Conservation (phyloP, 2,329 filamentous ascomycete species). For the Xylaria multiplex region DNA sequence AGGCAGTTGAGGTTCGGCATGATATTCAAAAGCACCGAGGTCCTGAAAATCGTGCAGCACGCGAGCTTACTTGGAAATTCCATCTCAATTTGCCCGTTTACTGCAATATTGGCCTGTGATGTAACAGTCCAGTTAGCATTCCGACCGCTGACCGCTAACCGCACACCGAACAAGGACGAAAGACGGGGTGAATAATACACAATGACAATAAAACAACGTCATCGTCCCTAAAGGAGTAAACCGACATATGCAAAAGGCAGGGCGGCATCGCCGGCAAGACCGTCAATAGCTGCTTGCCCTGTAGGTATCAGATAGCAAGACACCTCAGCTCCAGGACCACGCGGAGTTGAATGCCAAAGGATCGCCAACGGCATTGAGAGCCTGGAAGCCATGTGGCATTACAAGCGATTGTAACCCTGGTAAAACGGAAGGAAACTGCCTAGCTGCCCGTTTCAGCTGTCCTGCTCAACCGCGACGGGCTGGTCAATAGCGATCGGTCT, state of each 20-base stretch:
- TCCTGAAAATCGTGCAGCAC: conserved; percentile 11
- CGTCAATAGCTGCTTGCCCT: not conserved
- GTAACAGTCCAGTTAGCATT: not conserved
- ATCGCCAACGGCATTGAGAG: conserved; percentile 13
- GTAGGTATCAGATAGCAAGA: not conserved
- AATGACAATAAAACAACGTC: not conserved
- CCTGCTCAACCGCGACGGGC: not conserved
- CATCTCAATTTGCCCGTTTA: conserved; percentile 1
- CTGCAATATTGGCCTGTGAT: conserved; percentile 3
- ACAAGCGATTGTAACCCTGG: conserved; percentile 30
- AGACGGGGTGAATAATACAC: not conserved
- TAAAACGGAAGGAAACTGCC: conserved; percentile 13
- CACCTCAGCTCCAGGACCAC: conserved; percentile 12
- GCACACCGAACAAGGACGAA: conserved; percentile 2
- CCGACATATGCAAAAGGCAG: conserved; percentile 24
- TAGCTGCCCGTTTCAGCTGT: conserved; percentile 21
- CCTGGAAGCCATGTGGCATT: conserved; percentile 31
- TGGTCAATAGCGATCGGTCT: conserved; percentile 12
- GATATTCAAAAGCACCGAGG: conserved; percentile 1
- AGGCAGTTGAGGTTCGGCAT: conserved; percentile 6
- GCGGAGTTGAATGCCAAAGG: not conserved
- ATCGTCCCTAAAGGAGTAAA: not conserved
- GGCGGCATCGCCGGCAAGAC: conserved; percentile 18
- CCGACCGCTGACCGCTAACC: not conserved
- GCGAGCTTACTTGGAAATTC: conserved; percentile 3